These are phyloP conservation scores for Picea sitchensis DNA, from an alignment of 75 land plant genomes.

Conservation along the genomic window DNA sequence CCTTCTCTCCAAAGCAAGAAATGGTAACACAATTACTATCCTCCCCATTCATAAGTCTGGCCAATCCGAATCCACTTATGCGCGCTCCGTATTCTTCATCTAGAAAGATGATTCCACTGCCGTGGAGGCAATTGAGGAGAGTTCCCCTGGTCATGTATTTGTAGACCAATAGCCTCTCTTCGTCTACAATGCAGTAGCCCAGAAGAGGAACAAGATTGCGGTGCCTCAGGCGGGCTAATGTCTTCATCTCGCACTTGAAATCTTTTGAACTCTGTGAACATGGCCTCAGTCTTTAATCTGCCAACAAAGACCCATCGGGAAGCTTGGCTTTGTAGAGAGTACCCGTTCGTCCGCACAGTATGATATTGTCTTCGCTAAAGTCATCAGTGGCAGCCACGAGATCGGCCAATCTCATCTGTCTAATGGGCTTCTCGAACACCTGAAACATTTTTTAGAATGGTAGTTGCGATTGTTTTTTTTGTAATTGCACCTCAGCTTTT, in stretches of 20 bases:
- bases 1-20: constrained; percentile 69
- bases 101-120: neutral
- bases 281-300: constrained; percentile 69
- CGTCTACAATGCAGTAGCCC: constrained; percentile 71
- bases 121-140: constrained; percentile 48
- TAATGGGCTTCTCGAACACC: constrained; percentile 80
- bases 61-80: constrained; percentile 79
- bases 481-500: too few species aligned
- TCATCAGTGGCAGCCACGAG: constrained; percentile 75
- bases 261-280: constrained; percentile 55
- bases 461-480: too few species aligned
- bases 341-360: constrained; percentile 69
- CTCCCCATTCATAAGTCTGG: constrained; percentile 74
- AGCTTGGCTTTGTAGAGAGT: constrained; percentile 67
- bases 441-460: too few species aligned
- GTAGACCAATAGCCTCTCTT: constrained; percentile 77
- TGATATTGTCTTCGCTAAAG: constrained; percentile 62
- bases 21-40: constrained; percentile 71
- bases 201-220: constrained; percentile 77
- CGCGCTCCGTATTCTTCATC: too few species aligned
- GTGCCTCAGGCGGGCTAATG: constrained; percentile 60
- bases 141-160: constrained; percentile 76
- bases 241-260: constrained; percentile 75
- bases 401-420: constrained; percentile 66
- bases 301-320: constrained; percentile 65